Evolutionary conservation across 306 rosid genomes (phyloP), one percentile per base, ranked within the genome.

Genomic region (Dryas drummondii): DNA sequence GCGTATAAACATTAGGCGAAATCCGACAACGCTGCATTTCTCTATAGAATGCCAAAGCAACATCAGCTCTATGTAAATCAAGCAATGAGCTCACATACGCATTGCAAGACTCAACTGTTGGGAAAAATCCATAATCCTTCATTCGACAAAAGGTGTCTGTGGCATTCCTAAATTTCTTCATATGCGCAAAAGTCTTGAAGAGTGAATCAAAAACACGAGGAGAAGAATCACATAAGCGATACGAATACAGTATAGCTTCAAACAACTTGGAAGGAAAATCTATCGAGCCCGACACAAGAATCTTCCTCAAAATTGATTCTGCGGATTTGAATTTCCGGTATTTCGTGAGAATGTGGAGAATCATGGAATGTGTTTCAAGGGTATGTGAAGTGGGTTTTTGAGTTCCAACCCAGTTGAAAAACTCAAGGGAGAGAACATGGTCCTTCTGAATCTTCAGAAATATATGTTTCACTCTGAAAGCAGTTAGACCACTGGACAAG

Each of bases 91-190:
- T 88, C 12, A 94, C 7, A 76, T 75, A 94, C 0, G 93, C 94
- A 73, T 88, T 94, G 78, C 96, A 94, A 9, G 93, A 94, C 62
- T 84, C 91, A 9, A 91, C 79, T 26, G 87, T 79, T 0, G 94
- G 98, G 53, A 80, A 86, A 71, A 90, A 87, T 3, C 96, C 98
- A 58, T 90, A 82, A 19, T 86, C 90, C 80, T 90, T 91, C 96
- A 94, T 94, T 50, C 47, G 76, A 52, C 76, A 41, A 37, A 90
- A 94, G 3, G 79, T 86, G 48, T 88, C 81, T 13, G 91, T 86
- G 52, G 93, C 93, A 50, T 72, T 53, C 70, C 97, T 82, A 13
- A 86, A 80, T 73, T 86, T 93, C 72, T 81, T 86, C 89, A 85
- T 41, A 49, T 86, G 94, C 0, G 96, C 96, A 62, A 76, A 82